Evolutionary conservation across 257 asterid genomes (phyloP).

Genomic region (Plantago elongata): DNA sequence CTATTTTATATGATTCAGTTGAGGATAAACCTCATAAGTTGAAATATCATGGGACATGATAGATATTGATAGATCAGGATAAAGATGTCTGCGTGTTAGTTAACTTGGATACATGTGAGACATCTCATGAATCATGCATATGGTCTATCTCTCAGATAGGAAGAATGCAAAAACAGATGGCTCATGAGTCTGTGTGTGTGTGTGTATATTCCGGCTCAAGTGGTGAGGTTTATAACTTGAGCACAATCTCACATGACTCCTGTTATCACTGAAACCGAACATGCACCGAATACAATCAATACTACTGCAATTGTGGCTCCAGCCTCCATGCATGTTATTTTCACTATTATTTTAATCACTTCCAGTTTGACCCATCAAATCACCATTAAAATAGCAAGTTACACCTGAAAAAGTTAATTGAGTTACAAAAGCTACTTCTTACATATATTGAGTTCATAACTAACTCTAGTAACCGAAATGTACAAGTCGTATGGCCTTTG

Average conservation of each 20-base stretch:
- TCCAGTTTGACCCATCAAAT: not conserved
- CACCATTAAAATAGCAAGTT: too few species aligned
- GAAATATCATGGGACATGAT: too few species aligned
- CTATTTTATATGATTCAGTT: too few species aligned
- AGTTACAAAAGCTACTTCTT: too few species aligned
- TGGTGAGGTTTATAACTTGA: too few species aligned
- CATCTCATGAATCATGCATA: not conserved
- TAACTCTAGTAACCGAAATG: too few species aligned
- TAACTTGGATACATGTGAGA: not conserved
- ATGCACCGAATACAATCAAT: conserved; percentile 18
- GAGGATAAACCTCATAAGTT: too few species aligned
- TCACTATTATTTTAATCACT: conserved; percentile 8
- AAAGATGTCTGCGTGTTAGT: not conserved
- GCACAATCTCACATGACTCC: conserved; percentile 2
- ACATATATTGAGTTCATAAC: too few species aligned
- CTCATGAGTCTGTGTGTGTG: too few species aligned
- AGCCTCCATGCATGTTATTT: conserved; percentile 19
- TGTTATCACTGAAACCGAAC: not conserved
- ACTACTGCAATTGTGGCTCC: conserved; percentile 14
- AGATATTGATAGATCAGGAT: not conserved
- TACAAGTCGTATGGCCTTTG: too few species aligned
- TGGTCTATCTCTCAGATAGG: not conserved
- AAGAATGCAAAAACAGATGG: not conserved
- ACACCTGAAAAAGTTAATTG: too few species aligned
- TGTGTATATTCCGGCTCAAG: not conserved